Evolutionary conservation across 768 basidiomycete genomes (phyloP).

Genomic region (Phallus indusiatus): DNA sequence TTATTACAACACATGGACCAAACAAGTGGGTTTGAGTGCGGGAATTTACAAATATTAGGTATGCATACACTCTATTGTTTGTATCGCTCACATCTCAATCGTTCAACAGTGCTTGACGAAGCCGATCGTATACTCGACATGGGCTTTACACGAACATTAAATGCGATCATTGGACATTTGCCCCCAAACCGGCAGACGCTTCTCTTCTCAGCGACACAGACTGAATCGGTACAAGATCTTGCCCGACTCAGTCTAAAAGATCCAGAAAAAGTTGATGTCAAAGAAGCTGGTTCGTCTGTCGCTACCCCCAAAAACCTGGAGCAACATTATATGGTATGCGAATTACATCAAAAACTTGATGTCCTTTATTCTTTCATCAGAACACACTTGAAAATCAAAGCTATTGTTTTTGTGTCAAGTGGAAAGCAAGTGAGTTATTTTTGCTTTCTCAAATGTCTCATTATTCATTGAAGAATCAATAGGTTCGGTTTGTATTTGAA

Average conservation of each 20-base stretch:
- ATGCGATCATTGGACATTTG: constrained; percentile 86
- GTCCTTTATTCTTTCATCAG: constrained; percentile 92
- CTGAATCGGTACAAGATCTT: constrained; percentile 77
- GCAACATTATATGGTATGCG: constrained; percentile 80
- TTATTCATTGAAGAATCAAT: not conserved
- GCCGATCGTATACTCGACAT: constrained; percentile 95
- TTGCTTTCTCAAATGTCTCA: not conserved
- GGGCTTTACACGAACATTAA: constrained; percentile 84
- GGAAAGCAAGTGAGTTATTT: constrained; percentile 72
- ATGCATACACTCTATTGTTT: constrained; percentile 20
- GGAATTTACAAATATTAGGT: constrained; percentile 88
- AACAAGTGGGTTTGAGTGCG: constrained; percentile 87
- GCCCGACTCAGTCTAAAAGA: constrained; percentile 83
- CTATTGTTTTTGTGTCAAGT: constrained; percentile 87
- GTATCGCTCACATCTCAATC: not conserved
- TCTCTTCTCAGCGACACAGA: constrained; percentile 96
- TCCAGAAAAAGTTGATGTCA: constrained; percentile 64
- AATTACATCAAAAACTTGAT: constrained; percentile 83
- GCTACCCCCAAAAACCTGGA: constrained; percentile 72
- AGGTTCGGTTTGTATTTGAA: constrained; percentile 88
- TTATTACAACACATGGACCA: constrained; percentile 98
- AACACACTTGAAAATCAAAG: constrained; percentile 83
- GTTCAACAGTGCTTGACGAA: constrained; percentile 75
- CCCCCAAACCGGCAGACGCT: constrained; percentile 89
- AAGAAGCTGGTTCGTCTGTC: constrained; percentile 27